Evolutionary conservation across 2,329 filamentous ascomycete genomes (phyloP).

Genomic region (Pseudogymnoascus sp.): DNA sequence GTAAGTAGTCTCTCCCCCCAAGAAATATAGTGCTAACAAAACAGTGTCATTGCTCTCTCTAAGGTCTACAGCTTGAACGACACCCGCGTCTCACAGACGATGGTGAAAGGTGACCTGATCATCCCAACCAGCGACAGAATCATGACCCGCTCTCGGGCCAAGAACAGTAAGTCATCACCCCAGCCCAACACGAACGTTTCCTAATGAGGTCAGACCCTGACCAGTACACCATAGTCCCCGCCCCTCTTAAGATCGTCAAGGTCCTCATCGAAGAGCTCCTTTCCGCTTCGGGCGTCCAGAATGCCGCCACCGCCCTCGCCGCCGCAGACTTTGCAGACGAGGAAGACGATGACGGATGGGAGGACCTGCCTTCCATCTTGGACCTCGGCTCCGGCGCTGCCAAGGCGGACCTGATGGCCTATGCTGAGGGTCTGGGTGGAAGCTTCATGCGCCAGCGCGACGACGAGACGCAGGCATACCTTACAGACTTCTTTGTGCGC

Average conservation of each 20-base stretch:
- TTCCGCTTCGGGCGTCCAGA: slow-evolving; percentile 62
- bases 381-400: slow-evolving; percentile 65
- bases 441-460: slow-evolving; percentile 58
- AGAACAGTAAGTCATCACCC: slow-evolving; percentile 53
- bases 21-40: slow-evolving; percentile 25
- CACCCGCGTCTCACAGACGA: slow-evolving; percentile 64
- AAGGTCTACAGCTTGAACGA: slow-evolving; percentile 88
- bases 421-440: slow-evolving; percentile 49
- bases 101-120: slow-evolving; percentile 88
- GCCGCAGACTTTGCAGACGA: slow-evolving; percentile 52
- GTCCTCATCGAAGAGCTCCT: slow-evolving; percentile 87
- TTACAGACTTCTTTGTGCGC: slow-evolving; percentile 69
- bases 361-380: slow-evolving; percentile 64
- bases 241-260: slow-evolving; percentile 91
- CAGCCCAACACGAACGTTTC: slow-evolving; percentile 16
- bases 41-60: slow-evolving; percentile 80
- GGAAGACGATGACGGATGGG: slow-evolving; percentile 77
- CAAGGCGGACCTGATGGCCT: slow-evolving; percentile 74
- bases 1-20: slow-evolving; percentile 41
- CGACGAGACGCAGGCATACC: slow-evolving; percentile 81
- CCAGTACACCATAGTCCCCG: slow-evolving; percentile 77
- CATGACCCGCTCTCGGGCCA: slow-evolving; percentile 87
- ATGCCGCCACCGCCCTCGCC: slow-evolving; percentile 48
- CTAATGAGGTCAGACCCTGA: slow-evolving; percentile 58
- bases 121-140: slow-evolving; percentile 72